Base-by-base conservation (phyloP, 352 stramenopile species). In the Pythium biforme region DNA sequence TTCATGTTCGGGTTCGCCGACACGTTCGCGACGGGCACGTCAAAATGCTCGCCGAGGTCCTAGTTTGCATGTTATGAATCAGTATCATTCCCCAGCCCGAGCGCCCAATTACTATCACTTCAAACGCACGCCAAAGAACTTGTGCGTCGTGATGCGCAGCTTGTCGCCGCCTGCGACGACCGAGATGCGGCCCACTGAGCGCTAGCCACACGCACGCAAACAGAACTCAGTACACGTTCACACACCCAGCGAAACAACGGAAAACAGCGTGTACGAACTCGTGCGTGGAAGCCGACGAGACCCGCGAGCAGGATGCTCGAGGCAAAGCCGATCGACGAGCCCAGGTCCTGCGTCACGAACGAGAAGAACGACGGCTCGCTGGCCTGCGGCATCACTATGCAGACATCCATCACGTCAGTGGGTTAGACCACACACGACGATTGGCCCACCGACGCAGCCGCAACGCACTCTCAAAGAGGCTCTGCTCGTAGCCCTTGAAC, bases 401-500 rank as follows among this genome's bases (percentile, higher is more conserved):
- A 64, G 33, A 37, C 51, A 39, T 15, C 17, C 26, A 11, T 8
- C 22, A n/a, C 23, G 10, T 2, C 37, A 10, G 8, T 4, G 15
- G 26, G 37, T 59, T 14, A 27, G 11, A 14, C 6, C 37, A 12
- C 37, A 43, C 14, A 56, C n/a, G 26, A 23, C n/a, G 31, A 22
- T 29, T 11, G 6, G n/a, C n/a, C n/a, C n/a, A 58, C 29, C 17
- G 4, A 62, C 8, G 31, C 15, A 47, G 0, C 19, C 51, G 2
- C 8, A 11, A 79, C 79, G 48, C 64, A 93, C 83, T 90, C 71
- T 93, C 83, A 11, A 88, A 69, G 1, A 93, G 73, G 72, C 83
- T 91, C 62, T 90, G 78, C 67, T 93, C 82, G 59, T 92, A 92
- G n/a, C 86, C 86, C 61, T 95, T 95, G 53, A 93, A 72, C 86